Evolutionary conservation across 192 early-diverging fungal species (phyloP), one percentile per base, ranked within the genome.

Genomic region (Coemansia sp.): DNA sequence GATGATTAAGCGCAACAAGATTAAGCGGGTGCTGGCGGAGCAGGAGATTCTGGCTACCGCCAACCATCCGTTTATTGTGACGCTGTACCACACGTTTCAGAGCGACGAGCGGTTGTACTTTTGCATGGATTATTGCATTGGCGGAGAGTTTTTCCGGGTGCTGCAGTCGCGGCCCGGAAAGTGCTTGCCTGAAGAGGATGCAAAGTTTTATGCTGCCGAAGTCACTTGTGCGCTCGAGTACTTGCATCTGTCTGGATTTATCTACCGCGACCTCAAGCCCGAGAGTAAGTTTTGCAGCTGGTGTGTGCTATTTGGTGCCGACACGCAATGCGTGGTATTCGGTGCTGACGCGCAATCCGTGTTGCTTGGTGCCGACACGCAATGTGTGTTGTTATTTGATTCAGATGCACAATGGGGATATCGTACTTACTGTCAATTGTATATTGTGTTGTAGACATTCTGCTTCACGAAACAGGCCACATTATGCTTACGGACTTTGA

Each of bases 401-500:
- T 27, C 25, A 27, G 2, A 49, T 66, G 39, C 39, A 48, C 15
- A 17, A 48, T 14, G 41, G 45, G 45, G 45, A 49, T 49, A 19
- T 49, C 47, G 4, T n/a, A 19, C 43, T 17, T 57, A 32, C 52
- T 59, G 58, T 38, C 57, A 15, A 38, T 52, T 5, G 41, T 24
- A 39, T 24, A 37, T 23, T 53, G 37, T 19, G 47, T 53, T 57
- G 37, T 79, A 79, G 76, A 93, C 66, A 97, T 97, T 66, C 82
- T 98, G 25, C 76, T 98, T 55, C 95, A 97, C 73, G 87, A 92
- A 60, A 94, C 88, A 29, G 97, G 97, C 9, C 97, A 99, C 77
- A 97, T 99, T 66, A 97, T 96, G 94, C 84, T 98, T 64, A 92
- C 94, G 12, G 97, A 99, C 69, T 99, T 99, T 85, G 97, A 98